Evolutionary conservation across 176 grass and related monocot species (phyloP), one percentile per base, ranked within the genome.

Genomic region (Carex pumila): DNA sequence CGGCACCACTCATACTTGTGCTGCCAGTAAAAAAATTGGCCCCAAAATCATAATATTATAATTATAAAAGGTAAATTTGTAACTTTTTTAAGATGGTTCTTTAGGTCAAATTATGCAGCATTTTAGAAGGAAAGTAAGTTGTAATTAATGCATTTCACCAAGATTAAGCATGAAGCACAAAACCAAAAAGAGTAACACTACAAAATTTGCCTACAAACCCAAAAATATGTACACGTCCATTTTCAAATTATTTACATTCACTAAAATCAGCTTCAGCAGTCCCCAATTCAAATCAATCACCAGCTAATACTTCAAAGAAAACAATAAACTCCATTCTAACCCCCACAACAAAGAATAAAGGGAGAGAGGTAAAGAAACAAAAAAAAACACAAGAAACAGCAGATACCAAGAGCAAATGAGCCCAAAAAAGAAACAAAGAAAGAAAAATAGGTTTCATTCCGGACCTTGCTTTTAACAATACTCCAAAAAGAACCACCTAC

Each of bases 171-270:
- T 75, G 49, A 68, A 69, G 14, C 43, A 49, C 17, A 62, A 29
- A 49, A n/a, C 3, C 6, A 19, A 65, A 80, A 64, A 34, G 75
- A 36, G 19, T 61, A 62, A 21, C 55, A 78, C 25, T 78, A 31
- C 73, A 78, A 34, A 81, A 81, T 13, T 81, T 22, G 79, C 50
- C 81, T 83, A 83, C n/a, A 83, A 69, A 83, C 15, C 13, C 81
- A 83, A 83, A 83, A 37, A 63, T 81, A 81, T 81, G 34, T 81
- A 81, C 79, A 81, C 12, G 59, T 83, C 80, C 80, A 68, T 30
- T 18, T 29, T 81, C 43, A 12, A 83, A 83, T 66, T 66, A 83
- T 65, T 83, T 66, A 83, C 81, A 64, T 52, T 31, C 81, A 64
- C 81, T 83, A 83, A 83, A 83, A 52, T 83, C 61, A 61, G 55